A percentile compares a stretch with the other conserved stretches of the same genome.
Conservation (phyloP, 225 moss, liverwort and hornwort genomes). For the Straminergon stramineum region DNA sequence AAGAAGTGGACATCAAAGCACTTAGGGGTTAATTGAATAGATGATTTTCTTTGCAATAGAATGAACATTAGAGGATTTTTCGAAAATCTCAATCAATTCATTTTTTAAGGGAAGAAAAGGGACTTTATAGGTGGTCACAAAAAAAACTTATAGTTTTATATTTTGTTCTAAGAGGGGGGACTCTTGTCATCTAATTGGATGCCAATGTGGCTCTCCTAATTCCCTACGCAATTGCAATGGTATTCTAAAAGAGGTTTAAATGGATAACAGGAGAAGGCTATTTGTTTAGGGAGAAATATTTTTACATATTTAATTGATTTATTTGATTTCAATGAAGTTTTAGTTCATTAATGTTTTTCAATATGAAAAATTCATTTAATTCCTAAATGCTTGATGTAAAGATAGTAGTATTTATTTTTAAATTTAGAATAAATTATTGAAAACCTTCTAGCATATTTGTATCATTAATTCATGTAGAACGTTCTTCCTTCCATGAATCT, state of each 20-base stretch:
- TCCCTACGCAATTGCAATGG: fast-evolving
- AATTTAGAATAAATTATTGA: background rate
- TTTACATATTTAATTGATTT: background rate
- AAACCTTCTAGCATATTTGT: too few species aligned
- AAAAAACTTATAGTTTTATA: background rate
- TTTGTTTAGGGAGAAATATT: background rate
- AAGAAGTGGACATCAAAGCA: too few species aligned
- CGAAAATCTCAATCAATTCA: fast-evolving
- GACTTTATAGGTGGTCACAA: background rate
- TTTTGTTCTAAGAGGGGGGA: background rate
- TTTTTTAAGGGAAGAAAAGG: fast-evolving
- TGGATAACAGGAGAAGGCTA: background rate
- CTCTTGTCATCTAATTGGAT: background rate
- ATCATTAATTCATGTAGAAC: too few species aligned
- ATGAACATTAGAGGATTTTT: background rate
- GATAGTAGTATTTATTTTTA: too few species aligned
- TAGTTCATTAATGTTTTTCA: too few species aligned
- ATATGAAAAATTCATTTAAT: too few species aligned
- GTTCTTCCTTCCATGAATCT: too few species aligned
- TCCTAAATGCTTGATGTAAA: too few species aligned
- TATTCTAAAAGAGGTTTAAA: background rate
- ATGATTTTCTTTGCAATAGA: background rate
- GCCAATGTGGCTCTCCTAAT: background rate
- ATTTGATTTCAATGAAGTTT: too few species aligned
- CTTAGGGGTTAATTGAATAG: background rate